Evolutionary conservation across 2,329 filamentous ascomycete genomes (phyloP).

Genomic region (Microthyrium microscopicum): DNA sequence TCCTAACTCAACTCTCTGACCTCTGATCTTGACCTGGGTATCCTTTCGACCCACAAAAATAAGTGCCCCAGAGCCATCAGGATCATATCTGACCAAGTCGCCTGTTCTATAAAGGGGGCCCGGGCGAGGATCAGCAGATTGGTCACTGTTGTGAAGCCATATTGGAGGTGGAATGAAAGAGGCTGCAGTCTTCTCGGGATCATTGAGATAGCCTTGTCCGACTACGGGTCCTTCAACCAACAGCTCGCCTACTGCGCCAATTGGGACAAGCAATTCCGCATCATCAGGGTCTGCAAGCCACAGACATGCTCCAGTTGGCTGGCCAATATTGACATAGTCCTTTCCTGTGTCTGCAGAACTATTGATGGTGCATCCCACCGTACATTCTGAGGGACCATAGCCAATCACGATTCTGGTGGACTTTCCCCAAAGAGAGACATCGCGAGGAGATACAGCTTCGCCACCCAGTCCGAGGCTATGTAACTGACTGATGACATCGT

Average conservation of each 20-base stretch:
- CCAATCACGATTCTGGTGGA: constrained; percentile 24
- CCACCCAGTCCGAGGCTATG: constrained; percentile 24
- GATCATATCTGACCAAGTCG: constrained; percentile 63
- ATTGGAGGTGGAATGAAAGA: constrained; percentile 17
- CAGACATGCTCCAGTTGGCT: constrained; percentile 7
- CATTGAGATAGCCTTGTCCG: constrained; percentile 67
- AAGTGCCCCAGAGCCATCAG: constrained; percentile 55
- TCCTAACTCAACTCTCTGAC: constrained; percentile 61
- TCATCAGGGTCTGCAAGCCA: constrained; percentile 19
- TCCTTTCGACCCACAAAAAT: constrained; percentile 59
- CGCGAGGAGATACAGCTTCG: constrained; percentile 22
- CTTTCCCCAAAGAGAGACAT: constrained; percentile 23
- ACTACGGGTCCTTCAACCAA: constrained; percentile 35
- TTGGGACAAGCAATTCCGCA: constrained; percentile 17
- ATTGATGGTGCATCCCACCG: constrained; percentile 11
- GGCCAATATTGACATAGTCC: constrained; percentile 10
- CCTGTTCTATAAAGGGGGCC: constrained; percentile 70
- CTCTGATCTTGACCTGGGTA: constrained; percentile 67
- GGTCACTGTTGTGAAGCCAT: constrained; percentile 11
- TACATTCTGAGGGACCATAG: constrained; percentile 28
- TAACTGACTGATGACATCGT: constrained; percentile 23
- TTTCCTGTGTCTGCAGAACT: constrained; percentile 7
- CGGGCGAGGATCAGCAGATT: constrained; percentile 15
- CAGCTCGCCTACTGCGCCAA: constrained; percentile 31
- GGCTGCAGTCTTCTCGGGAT: constrained; percentile 42